Evolutionary conservation across 1,284 basidiomycete genomes (phyloP).

Genomic region (Puccinia triticina): DNA sequence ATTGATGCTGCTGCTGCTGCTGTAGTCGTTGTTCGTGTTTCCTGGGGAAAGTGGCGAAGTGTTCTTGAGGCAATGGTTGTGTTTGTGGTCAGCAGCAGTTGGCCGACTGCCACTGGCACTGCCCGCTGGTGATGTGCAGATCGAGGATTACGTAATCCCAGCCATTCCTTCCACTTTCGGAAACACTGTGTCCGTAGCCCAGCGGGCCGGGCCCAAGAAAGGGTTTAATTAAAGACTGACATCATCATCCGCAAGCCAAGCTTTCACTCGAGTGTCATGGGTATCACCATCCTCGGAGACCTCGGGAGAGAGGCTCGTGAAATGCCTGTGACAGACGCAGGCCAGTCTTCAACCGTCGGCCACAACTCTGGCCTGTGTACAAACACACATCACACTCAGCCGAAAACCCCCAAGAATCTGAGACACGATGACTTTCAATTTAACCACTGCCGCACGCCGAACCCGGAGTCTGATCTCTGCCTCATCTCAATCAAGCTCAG

Average conservation of each 20-base stretch:
- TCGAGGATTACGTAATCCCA: slow-evolving; percentile 8
- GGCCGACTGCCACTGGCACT: neutral
- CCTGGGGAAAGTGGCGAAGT: too few species aligned
- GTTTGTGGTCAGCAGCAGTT: slow-evolving; percentile 6
- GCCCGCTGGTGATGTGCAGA: neutral
- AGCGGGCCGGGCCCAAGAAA: neutral
- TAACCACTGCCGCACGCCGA: neutral
- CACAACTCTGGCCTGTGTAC: too few species aligned
- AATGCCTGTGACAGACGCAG: too few species aligned
- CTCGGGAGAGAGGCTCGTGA: too few species aligned
- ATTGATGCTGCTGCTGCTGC: neutral
- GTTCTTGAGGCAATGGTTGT: too few species aligned
- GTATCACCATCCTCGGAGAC: too few species aligned
- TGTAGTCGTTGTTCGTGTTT: neutral
- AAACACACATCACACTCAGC: too few species aligned
- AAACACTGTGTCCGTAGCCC: neutral
- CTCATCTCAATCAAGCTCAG: neutral
- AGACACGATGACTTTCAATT: neutral
- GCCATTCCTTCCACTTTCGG: neutral
- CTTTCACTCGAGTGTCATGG: too few species aligned
- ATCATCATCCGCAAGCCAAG: too few species aligned
- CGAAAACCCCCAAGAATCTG: neutral
- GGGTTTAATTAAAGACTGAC: too few species aligned
- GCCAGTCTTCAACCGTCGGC: too few species aligned
- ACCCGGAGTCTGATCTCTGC: neutral